phyloP scores from a whole-genome alignment of 805 yeast genomes.

The Ogataea wickerhamii region DNA sequence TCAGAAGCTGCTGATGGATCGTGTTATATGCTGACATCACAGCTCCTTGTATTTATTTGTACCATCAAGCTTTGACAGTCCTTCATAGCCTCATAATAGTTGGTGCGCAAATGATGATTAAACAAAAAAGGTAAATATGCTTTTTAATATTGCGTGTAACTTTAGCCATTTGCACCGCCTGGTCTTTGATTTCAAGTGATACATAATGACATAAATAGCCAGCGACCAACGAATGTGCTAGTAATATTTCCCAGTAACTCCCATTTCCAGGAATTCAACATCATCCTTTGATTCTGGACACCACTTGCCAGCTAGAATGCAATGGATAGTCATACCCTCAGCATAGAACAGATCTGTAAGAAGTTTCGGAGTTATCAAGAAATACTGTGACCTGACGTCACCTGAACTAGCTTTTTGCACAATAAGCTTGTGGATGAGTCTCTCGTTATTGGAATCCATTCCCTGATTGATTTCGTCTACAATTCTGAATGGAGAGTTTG shows the following conservation, averaged over 20 bases:
- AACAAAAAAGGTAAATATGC: too few relatives aligned
- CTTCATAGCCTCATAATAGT: too few relatives aligned
- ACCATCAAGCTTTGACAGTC: too few relatives aligned
- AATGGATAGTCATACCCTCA: conserved; percentile 76
- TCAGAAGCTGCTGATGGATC: conserved; percentile 19
- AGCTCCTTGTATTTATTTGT: too few relatives aligned
- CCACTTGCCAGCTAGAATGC: conserved; percentile 61
- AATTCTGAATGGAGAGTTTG: conserved; percentile 87
- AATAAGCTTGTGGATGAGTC: conserved; percentile 78
- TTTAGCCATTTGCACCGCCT: too few relatives aligned
- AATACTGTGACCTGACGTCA: conserved; percentile 61
- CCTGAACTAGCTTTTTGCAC: conserved; percentile 74
- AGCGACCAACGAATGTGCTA: too few relatives aligned
- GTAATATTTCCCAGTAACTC: conserved; percentile 21
- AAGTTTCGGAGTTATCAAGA: conserved; percentile 89
- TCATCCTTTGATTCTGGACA: conserved; percentile 21
- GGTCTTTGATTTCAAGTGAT: too few relatives aligned
- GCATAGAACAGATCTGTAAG: conserved; percentile 75
- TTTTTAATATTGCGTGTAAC: too few relatives aligned
- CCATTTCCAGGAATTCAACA: conserved; percentile 28
- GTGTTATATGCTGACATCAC: not conserved
- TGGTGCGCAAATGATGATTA: too few relatives aligned
- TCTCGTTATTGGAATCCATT: conserved; percentile 92
- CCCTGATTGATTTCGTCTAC: conserved; percentile 99
- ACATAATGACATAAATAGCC: too few relatives aligned